Evolutionary conservation across 2,329 filamentous ascomycete genomes (phyloP).

Genomic region (Curvularia eragrostidis): DNA sequence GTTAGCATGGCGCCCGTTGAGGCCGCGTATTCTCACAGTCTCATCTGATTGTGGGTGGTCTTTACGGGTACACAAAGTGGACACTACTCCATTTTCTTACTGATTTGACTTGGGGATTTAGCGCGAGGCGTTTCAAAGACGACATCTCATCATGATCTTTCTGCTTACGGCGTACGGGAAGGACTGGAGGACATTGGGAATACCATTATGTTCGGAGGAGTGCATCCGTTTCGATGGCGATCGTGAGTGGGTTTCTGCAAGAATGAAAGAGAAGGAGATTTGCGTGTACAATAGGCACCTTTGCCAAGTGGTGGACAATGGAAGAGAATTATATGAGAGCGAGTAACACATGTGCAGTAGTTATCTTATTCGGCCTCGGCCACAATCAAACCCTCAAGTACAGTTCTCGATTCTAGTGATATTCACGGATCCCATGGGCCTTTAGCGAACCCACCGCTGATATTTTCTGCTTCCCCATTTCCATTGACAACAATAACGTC

Average conservation of each 20-base stretch:
- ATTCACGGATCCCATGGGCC: slow-evolving; percentile 61
- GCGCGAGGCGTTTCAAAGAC: slow-evolving; percentile 28
- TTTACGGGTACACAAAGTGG: slow-evolving; percentile 10
- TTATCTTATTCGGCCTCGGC: neutral
- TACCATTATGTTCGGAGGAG: slow-evolving; percentile 27
- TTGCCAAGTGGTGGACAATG: neutral
- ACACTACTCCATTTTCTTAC: slow-evolving; percentile 14
- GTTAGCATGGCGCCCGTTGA: slow-evolving; percentile 8
- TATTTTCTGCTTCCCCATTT: slow-evolving; percentile 60
- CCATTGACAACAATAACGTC: slow-evolving; percentile 66
- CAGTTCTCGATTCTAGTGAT: neutral
- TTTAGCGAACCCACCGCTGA: slow-evolving; percentile 61
- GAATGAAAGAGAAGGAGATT: neutral
- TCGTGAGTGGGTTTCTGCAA: slow-evolving; percentile 1
- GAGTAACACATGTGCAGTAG: neutral
- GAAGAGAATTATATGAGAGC: neutral
- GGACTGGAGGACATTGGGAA: slow-evolving; percentile 17
- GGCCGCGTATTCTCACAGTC: slow-evolving; percentile 2
- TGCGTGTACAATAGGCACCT: neutral
- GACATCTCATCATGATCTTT: slow-evolving; percentile 22
- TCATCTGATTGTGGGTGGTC: neutral
- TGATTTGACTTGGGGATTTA: slow-evolving; percentile 27
- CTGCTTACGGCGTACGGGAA: slow-evolving; percentile 18
- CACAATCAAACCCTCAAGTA: neutral
- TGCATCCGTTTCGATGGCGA: slow-evolving; percentile 8